A percentile compares a stretch with the other conserved stretches of the same genome.
Evolutionary conservation across 768 basidiomycete species (phyloP).

Genomic region (Hygrophoropsis aurantiaca): DNA sequence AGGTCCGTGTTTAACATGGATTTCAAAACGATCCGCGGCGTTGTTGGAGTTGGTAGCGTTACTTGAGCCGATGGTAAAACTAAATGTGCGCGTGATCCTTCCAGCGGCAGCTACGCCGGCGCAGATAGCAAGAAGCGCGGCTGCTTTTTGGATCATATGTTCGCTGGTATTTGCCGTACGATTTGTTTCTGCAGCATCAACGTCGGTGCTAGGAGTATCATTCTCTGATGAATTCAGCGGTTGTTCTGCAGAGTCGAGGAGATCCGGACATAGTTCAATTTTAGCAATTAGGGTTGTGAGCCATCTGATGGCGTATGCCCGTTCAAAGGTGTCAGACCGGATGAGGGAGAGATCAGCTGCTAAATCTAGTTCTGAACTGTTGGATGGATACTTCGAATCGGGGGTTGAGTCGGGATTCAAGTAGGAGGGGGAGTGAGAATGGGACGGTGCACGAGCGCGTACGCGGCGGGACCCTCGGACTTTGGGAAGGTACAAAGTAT

Average conservation of each 20-base stretch:
- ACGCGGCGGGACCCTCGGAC: constrained; percentile 59
- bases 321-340: constrained; percentile 66
- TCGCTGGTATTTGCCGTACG: too few species aligned
- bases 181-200: too few species aligned
- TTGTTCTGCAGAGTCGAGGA: not conserved
- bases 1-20: constrained; percentile 14
- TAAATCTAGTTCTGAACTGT: not conserved
- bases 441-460: not conserved
- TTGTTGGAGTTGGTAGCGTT: too few species aligned
- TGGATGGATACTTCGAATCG: not conserved
- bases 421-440: not conserved
- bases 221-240: not conserved
- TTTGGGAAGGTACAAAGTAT: constrained; percentile 56
- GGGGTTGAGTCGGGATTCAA: not conserved
- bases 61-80: constrained; percentile 34
- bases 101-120: constrained; percentile 68
- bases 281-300: constrained; percentile 61
- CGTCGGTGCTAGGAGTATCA: too few species aligned
- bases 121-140: constrained; percentile 62
- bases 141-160: constrained; percentile 49
- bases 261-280: constrained; percentile 18
- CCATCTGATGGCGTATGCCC: constrained; percentile 70
- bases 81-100: constrained; percentile 49
- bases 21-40: constrained; percentile 8
- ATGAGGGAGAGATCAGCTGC: constrained; percentile 29